Evolutionary conservation across 495 filamentous ascomycete genomes (phyloP).

Genomic region (Neurospora cerealis): DNA sequence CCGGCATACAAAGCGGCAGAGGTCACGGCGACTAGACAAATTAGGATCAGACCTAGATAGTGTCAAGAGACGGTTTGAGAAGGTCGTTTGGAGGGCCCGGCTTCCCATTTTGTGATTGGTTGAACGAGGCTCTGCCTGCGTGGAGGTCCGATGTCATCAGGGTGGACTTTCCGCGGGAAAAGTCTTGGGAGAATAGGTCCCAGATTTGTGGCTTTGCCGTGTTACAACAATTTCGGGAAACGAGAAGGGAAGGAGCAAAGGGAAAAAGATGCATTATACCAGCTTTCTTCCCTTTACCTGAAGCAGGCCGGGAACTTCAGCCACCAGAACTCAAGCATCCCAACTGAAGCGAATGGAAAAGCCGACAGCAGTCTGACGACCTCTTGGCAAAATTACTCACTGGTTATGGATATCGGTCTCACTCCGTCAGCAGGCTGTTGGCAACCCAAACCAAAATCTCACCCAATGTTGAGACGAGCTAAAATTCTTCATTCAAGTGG

Average conservation of each 20-base stretch:
- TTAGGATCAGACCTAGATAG: neutral
- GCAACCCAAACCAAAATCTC: neutral
- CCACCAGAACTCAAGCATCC: neutral
- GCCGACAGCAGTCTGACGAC: neutral
- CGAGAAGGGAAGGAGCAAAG: neutral
- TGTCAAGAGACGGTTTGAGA: neutral
- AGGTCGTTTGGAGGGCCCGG: neutral
- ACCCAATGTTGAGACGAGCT: neutral
- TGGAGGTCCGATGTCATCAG: neutral
- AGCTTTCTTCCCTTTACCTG: neutral
- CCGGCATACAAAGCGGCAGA: neutral
- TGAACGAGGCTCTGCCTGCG: too few species aligned
- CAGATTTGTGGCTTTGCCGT: too few species aligned
- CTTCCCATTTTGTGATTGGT: neutral
- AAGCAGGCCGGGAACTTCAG: neutral
- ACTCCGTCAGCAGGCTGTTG: neutral
- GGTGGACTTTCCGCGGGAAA: neutral
- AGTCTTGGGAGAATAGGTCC: too few species aligned
- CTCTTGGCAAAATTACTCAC: neutral
- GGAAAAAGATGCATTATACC: neutral
- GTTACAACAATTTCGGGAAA: neutral
- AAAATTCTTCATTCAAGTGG: neutral
- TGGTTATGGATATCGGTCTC: neutral
- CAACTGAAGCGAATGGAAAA: neutral
- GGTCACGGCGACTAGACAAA: neutral